phyloP scores from a whole-genome alignment of 805 yeast genomes.

The Torulaspora quercuum region DNA sequence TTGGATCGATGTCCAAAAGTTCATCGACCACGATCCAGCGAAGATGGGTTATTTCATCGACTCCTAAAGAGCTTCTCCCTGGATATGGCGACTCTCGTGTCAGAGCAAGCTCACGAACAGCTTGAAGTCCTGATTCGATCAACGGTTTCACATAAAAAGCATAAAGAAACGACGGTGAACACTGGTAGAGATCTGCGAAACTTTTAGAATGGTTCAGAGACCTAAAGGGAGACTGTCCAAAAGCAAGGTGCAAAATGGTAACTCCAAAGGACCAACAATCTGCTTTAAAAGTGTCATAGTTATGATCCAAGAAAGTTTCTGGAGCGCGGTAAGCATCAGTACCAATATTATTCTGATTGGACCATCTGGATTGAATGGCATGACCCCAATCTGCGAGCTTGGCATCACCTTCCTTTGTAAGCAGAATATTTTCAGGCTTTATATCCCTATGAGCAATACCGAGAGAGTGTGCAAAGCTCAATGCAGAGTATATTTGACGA shows the following conservation, averaged over 20 bases:
- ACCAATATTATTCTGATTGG: slow-evolving; percentile 50
- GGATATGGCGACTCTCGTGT: slow-evolving; percentile 9
- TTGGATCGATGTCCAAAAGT: slow-evolving; percentile 14
- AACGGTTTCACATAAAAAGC: slow-evolving; percentile 25
- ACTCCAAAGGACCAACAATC: slow-evolving; percentile 90
- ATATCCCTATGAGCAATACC: slow-evolving; percentile 69
- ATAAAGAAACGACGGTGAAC: slow-evolving; percentile 26
- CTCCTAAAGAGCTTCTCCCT: slow-evolving; percentile 19
- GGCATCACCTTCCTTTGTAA: slow-evolving; percentile 49
- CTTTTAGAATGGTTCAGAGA: slow-evolving; percentile 36
- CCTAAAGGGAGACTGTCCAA: slow-evolving; percentile 81
- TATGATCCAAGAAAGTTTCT: slow-evolving; percentile 52
- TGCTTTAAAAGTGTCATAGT: slow-evolving; percentile 69
- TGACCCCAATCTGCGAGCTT: slow-evolving; percentile 77
- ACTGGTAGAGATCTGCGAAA: slow-evolving; percentile 19
- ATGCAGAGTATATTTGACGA: slow-evolving; percentile 50
- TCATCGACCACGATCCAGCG: slow-evolving; percentile 19
- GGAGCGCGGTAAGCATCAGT: slow-evolving; percentile 93
- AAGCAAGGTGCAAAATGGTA: slow-evolving; percentile 70
- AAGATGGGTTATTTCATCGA: slow-evolving; percentile 14
- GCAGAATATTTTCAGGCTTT: slow-evolving; percentile 67
- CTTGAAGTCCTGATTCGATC: neutral
- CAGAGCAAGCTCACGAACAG: neutral
- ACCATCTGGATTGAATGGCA: slow-evolving; percentile 42
- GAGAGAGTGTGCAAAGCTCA: slow-evolving; percentile 51